These are phyloP conservation scores for Biscutella laevigata DNA, from an alignment of 441 rosid species.

Conservation along the genomic window DNA sequence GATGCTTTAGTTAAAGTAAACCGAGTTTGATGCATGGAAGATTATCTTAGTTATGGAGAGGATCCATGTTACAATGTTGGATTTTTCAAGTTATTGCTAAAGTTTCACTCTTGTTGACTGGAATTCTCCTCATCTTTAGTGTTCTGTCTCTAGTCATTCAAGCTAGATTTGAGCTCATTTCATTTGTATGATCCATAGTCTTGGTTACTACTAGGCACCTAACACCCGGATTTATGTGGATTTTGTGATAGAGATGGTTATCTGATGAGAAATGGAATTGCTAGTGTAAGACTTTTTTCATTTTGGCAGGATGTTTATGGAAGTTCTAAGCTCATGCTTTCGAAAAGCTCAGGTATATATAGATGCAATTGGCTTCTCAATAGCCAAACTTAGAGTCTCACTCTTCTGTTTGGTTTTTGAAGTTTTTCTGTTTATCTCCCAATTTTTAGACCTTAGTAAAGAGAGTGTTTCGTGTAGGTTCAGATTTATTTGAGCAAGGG, in stretches of 20 bases:
- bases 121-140: not conserved
- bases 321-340: slow-evolving; percentile 24
- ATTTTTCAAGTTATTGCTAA: not conserved
- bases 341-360: slow-evolving; percentile 18
- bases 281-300: slow-evolving; percentile 6
- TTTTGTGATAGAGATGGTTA: not conserved
- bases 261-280: not conserved
- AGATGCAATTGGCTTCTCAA: not conserved
- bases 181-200: not conserved
- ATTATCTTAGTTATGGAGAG: no score
- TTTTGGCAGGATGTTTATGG: slow-evolving; percentile 40
- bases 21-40: no score
- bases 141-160: not conserved
- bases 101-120: slow-evolving; percentile 5
- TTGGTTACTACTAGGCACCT: not conserved
- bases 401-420: not conserved
- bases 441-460: not conserved
- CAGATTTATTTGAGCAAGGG: slow-evolving; percentile 30
- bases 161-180: not conserved
- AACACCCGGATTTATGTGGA: not conserved
- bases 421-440: not conserved
- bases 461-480: slow-evolving; percentile 29
- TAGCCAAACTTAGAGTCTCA: not conserved
- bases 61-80: no score
- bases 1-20: no score